A percentile compares a stretch with the other conserved stretches of the same genome.
Evolutionary conservation across 1,139 yeast species (phyloP).

Genomic region (Scheffersomyces lignicola): DNA sequence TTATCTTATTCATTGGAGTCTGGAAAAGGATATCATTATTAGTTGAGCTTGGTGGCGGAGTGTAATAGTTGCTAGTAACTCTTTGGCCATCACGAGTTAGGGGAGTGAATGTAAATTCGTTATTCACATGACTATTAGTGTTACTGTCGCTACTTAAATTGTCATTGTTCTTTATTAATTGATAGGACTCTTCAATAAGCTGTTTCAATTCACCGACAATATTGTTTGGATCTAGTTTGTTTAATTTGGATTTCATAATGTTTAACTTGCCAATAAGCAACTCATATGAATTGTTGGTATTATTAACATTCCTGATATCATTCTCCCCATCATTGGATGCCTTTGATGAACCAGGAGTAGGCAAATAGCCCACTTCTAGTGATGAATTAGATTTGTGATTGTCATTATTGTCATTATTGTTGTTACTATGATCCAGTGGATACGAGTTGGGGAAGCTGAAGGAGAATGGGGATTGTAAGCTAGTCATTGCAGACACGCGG

Average conservation of each 20-base stretch:
- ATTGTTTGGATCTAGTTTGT: conserved; percentile 2
- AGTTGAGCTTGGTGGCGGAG: conserved; percentile 3
- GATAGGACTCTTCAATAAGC: conserved; percentile 2
- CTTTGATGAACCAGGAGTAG: conserved; percentile 2
- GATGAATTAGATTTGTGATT: not conserved
- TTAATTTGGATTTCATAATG: conserved; percentile 1
- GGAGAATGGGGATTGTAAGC: conserved; percentile 3
- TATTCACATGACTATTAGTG: not conserved
- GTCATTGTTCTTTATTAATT: conserved; percentile 1
- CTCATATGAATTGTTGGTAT: not conserved
- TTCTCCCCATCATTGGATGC: not conserved
- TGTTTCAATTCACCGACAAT: conserved; percentile 4
- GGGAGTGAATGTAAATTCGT: not conserved
- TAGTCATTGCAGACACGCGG: conserved; percentile 3
- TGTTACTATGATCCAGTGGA: too few species aligned
- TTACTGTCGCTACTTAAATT: not conserved
- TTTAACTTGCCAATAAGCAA: conserved; percentile 1
- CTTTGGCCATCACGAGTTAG: not conserved
- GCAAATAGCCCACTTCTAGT: not conserved
- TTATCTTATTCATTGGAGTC: conserved; percentile 2
- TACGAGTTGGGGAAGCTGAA: conserved; percentile 3
- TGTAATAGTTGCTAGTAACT: not conserved
- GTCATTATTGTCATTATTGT: not conserved
- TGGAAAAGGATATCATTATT: conserved; percentile 1
- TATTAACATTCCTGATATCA: not conserved